Evolutionary conservation across 129 eudicot genomes (phyloP), one percentile per base, ranked within the genome.

Genomic region (Chrysanthemum makinoi): DNA sequence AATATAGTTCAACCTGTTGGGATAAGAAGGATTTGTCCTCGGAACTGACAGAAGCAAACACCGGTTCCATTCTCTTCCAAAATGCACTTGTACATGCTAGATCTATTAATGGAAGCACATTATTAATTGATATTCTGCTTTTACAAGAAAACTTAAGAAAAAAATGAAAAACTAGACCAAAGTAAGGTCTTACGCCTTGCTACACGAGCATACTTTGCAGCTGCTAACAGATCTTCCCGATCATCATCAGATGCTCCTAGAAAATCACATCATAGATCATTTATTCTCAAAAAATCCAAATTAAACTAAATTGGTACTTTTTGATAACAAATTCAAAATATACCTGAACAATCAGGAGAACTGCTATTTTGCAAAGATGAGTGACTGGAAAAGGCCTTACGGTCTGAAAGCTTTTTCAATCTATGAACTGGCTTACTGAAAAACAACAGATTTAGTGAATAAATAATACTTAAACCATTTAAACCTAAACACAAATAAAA

Each of bases 221-320:
- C 93, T 62, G 87, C 75, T 67, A 83, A 65, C 80, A 88, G 83
- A 59, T 91, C 93, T 75, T 91, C 97, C 55, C 82, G 87, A 46
- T 91, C 97, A 81, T 91, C 93, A 72, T 80, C 95, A 51, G 87
- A 84, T 72, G 79, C 89, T 57, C 97, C 97, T 91, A 77, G 52
- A 83, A 71, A 49, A 75, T 33, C 14, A 57, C 8, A 52, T 50
- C 48, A 30, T 17, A 68, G 62, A 50, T 17, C 11, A 57, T 22
- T 57, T 18, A 20, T 58, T 30, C 73, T 65, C n/a, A 5, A 15
- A 53, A 33, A 69, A 52, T 28, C 48, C 49, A 69, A 30, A 9
- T 16, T 28, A 57, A 56, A 39, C 20, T 57, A 56, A 20, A 70
- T 11, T 43, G 13, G 47, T 4, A 35, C 1, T 10, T 52, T 35